These are phyloP conservation scores for Elaeis guineensis DNA, from an alignment of 176 grass and related monocot genomes.

Conservation along the genomic window DNA sequence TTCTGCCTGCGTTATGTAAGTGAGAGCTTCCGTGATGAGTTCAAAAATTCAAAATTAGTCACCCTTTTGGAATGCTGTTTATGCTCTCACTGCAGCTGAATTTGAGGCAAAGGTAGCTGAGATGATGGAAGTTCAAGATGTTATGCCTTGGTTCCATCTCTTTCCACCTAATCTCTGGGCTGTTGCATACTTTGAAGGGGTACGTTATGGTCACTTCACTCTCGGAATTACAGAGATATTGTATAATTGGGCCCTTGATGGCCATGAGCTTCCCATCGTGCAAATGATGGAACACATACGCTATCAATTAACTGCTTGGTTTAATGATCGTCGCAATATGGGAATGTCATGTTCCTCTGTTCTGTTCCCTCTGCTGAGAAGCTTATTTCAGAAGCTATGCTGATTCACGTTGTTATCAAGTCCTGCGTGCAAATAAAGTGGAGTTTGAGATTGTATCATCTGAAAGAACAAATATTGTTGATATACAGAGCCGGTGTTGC, in stretches of 20 bases:
- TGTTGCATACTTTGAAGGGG: constrained; percentile 76
- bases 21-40: constrained; percentile 90
- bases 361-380: constrained; percentile 89
- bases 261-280: constrained; percentile 89
- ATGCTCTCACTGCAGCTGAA: constrained; percentile 66
- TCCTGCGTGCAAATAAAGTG: constrained; percentile 94
- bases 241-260: constrained; percentile 81
- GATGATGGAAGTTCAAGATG: constrained; percentile 93
- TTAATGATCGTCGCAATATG: constrained; percentile 56
- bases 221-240: constrained; percentile 73
- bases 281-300: constrained; percentile 89
- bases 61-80: constrained; percentile 94
- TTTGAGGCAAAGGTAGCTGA: constrained; percentile 83
- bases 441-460: constrained; percentile 98
- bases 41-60: constrained; percentile 94
- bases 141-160: constrained; percentile 70
- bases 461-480: constrained; percentile 94
- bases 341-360: constrained; percentile 54
- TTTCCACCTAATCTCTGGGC: constrained; percentile 93
- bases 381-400: constrained; percentile 73
- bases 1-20: constrained; percentile 84
- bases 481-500: constrained; percentile 69
- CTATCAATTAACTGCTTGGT: constrained; percentile 67
- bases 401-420: constrained; percentile 88
- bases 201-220: constrained; percentile 84